phyloP scores from a whole-genome alignment of 768 basidiomycete genomes.

The Leccinum rimulosum region DNA sequence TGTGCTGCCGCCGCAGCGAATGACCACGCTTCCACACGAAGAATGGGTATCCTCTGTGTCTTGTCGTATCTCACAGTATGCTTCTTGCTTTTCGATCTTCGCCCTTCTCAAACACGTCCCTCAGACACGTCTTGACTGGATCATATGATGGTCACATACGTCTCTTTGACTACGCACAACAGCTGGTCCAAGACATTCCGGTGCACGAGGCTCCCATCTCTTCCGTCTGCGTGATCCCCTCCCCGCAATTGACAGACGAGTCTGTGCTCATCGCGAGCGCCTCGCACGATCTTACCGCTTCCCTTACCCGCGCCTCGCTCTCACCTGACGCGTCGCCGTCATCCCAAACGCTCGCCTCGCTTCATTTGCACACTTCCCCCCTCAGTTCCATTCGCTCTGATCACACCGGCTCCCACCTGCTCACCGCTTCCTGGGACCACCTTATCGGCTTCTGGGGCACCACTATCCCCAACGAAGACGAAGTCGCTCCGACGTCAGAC shows the following conservation, averaged over 20 bases:
- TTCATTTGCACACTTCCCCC: slow-evolving; percentile 82
- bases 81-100: not conserved
- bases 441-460: slow-evolving; percentile 83
- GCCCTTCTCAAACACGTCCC: not conserved
- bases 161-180: slow-evolving; percentile 68
- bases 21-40: slow-evolving; percentile 78
- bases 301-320: slow-evolving; percentile 39
- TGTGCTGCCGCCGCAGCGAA: slow-evolving; percentile 79
- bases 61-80: slow-evolving; percentile 30
- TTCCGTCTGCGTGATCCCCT: slow-evolving; percentile 55
- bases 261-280: slow-evolving; percentile 56
- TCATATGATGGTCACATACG: slow-evolving; percentile 82
- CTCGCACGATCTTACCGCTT: slow-evolving; percentile 78
- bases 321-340: slow-evolving; percentile 2
- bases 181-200: slow-evolving; percentile 44
- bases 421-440: slow-evolving; percentile 88
- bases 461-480: slow-evolving; percentile 56
- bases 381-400: slow-evolving; percentile 69
- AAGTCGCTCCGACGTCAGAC: slow-evolving; percentile 39
- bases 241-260: slow-evolving; percentile 23
- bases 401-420: slow-evolving; percentile 54
- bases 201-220: slow-evolving; percentile 69
- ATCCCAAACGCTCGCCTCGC: slow-evolving; percentile 49
- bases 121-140: slow-evolving; percentile 68
- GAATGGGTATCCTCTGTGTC: slow-evolving; percentile 77